phyloP scores from a whole-genome alignment of 768 basidiomycete genomes.

The Dendrothele bispora region DNA sequence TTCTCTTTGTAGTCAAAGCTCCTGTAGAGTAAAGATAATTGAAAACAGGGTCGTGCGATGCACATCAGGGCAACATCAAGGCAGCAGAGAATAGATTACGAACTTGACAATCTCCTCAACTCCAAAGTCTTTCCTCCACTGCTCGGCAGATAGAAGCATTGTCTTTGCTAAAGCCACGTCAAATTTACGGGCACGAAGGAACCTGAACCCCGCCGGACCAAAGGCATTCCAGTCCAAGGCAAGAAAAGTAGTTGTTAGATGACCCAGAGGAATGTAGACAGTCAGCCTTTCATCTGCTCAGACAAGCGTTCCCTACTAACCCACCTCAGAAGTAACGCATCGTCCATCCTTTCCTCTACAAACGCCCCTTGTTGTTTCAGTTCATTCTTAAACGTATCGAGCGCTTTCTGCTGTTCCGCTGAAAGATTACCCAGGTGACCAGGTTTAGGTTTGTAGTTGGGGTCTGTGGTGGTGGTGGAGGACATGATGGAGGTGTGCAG shows the following conservation, averaged over 20 bases:
- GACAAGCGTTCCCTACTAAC: no score
- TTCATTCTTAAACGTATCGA: slow-evolving; percentile 67
- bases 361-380: slow-evolving; percentile 44
- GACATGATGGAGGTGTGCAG: no score
- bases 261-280: no score
- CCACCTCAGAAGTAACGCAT: slow-evolving; percentile 67
- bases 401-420: slow-evolving; percentile 55
- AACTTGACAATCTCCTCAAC: slow-evolving; percentile 73
- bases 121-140: slow-evolving; percentile 87
- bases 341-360: slow-evolving; percentile 66
- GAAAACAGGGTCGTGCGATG: not conserved
- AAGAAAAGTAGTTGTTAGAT: no score
- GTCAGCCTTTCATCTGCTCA: no score
- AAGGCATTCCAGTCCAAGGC: no score
- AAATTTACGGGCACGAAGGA: slow-evolving; percentile 90
- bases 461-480: no score
- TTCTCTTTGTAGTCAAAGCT: slow-evolving; percentile 88
- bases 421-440: slow-evolving; percentile 79
- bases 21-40: slow-evolving; percentile 32
- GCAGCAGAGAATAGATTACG: slow-evolving; percentile 20
- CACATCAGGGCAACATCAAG: not conserved
- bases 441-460: slow-evolving; percentile 65
- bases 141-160: slow-evolving; percentile 79
- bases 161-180: slow-evolving; percentile 77
- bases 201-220: slow-evolving; percentile 53